Conservation (phyloP, 139 green algal species). For the Chlorella vulgaris region DNA sequence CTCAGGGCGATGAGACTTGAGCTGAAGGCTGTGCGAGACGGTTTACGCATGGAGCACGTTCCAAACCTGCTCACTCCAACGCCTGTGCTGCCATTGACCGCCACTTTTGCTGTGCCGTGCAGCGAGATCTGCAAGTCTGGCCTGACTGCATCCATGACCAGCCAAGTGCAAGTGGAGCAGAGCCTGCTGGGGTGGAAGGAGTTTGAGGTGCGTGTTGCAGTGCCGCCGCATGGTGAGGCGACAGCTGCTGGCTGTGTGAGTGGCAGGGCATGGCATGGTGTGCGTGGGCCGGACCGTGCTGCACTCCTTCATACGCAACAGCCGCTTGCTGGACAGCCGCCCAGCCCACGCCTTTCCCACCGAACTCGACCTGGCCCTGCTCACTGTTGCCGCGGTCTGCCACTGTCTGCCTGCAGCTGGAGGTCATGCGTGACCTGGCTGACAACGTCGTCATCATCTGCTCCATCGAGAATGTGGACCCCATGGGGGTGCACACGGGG, state of each 20-base stretch:
- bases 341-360: too few relatives aligned
- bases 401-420: constrained; percentile 66
- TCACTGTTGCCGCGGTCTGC: too few relatives aligned
- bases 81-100: too few relatives aligned
- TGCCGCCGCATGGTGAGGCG: too few relatives aligned
- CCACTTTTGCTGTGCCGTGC: background rate
- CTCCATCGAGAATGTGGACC: constrained; percentile 99
- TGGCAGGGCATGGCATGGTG: too few relatives aligned
- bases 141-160: constrained; percentile 92
- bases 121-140: constrained; percentile 58
- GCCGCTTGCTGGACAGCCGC: too few relatives aligned
- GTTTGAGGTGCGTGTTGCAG: constrained; percentile 85
- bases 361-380: too few relatives aligned
- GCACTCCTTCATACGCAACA: too few relatives aligned
- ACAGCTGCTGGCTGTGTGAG: too few relatives aligned
- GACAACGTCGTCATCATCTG: constrained; percentile 99
- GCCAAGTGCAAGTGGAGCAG: constrained; percentile 90
- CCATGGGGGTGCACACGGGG: constrained; percentile 99
- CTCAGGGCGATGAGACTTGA: background rate
- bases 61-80: too few relatives aligned
- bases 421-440: constrained; percentile 98
- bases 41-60: background rate
- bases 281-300: too few relatives aligned
- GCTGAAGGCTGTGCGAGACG: background rate
- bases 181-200: constrained; percentile 99